A percentile compares a stretch with the other conserved stretches of the same genome.
These are phyloP conservation scores for Verticillium zaregamsianum DNA, from an alignment of 2,329 filamentous ascomycete species.

Conservation along the genomic window DNA sequence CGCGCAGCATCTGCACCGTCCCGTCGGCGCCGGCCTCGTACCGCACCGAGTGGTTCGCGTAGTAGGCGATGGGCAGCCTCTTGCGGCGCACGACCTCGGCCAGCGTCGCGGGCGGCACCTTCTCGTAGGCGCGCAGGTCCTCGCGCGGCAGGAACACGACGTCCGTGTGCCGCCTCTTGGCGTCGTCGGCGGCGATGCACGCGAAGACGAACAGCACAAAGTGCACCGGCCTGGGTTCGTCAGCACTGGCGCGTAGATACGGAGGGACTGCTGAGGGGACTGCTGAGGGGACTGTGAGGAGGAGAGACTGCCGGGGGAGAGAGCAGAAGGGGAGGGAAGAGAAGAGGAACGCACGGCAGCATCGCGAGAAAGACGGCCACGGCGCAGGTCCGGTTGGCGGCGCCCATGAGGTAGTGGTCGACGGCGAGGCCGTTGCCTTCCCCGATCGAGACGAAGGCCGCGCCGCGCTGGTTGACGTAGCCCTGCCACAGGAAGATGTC, in stretches of 20 bases:
- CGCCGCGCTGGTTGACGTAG: not conserved
- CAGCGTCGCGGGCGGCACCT: constrained; percentile 10
- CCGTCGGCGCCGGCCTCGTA: constrained; percentile 11
- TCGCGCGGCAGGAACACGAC: constrained; percentile 11
- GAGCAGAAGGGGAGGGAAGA: too few relatives aligned
- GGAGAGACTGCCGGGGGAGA: too few relatives aligned
- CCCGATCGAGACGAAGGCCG: not conserved
- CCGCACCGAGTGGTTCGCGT: constrained; percentile 13
- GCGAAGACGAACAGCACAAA: constrained; percentile 13
- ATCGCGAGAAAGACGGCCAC: not conserved
- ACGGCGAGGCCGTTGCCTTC: not conserved
- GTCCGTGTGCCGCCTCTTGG: constrained; percentile 6
- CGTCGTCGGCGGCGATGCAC: constrained; percentile 10
- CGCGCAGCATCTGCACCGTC: constrained; percentile 4
- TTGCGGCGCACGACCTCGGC: constrained; percentile 7
- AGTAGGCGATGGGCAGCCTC: constrained; percentile 9
- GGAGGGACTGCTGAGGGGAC: too few relatives aligned
- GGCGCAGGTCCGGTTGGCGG: not conserved
- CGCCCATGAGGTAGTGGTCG: not conserved
- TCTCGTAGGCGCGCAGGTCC: constrained; percentile 6
- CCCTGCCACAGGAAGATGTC: not conserved
- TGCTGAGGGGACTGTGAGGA: too few relatives aligned
- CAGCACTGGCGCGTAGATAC: not conserved
- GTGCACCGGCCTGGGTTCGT: constrained; percentile 5
- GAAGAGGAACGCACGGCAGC: not conserved